Conservation (phyloP, 164 flowering plant genomes). For the Taxillus chinensis region DNA sequence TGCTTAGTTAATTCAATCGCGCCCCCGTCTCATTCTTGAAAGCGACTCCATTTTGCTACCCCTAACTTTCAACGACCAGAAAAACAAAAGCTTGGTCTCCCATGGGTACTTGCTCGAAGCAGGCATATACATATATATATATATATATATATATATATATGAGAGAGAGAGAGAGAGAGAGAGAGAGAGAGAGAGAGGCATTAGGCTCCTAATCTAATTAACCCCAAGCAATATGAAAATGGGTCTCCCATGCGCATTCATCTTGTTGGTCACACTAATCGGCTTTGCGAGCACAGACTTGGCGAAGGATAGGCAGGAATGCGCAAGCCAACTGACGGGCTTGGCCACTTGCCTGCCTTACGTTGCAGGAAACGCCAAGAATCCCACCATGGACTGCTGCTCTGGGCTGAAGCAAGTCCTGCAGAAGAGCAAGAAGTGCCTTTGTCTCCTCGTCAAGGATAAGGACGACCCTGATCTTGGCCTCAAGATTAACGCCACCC, state of each 20-base stretch:
- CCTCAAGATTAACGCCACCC: conserved; percentile 53
- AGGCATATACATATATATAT: too few species aligned
- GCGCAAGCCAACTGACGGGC: conserved; percentile 40
- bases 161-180: too few species aligned
- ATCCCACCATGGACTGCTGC: conserved; percentile 74
- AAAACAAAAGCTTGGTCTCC: too few species aligned
- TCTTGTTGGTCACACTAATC: conserved; percentile 10
- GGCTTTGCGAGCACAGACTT: conserved; percentile 29
- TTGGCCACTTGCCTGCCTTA: conserved; percentile 61
- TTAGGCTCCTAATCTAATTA: too few species aligned
- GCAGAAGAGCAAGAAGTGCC: conserved; percentile 47
- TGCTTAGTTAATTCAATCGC: too few species aligned
- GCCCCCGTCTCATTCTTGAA: too few species aligned
- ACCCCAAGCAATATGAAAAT: too few species aligned
- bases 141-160: too few species aligned
- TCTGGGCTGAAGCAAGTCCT: conserved; percentile 45
- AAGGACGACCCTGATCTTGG: conserved; percentile 60
- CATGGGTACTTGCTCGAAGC: too few species aligned
- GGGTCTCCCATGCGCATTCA: neutral
- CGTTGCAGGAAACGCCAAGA: conserved; percentile 45
- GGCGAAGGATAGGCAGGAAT: conserved; percentile 43
- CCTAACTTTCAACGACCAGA: too few species aligned
- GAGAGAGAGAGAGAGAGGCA: too few species aligned
- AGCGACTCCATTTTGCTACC: too few species aligned
- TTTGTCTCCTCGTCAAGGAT: conserved; percentile 63